Base-by-base conservation (phyloP, 108 stramenopile species). In the Schizochytrium sp. region DNA sequence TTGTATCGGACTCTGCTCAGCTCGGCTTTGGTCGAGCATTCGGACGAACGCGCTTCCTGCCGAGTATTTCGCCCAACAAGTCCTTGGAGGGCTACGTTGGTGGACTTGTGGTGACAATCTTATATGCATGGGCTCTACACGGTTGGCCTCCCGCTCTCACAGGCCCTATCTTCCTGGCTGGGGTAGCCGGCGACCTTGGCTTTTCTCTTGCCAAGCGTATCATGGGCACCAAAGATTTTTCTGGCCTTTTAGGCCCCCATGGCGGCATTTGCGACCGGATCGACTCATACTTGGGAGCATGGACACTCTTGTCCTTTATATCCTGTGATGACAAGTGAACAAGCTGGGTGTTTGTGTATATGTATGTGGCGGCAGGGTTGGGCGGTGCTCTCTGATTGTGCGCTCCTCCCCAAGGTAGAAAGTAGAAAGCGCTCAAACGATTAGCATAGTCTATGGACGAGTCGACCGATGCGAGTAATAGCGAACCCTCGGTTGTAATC, bases 201-300 rank as follows among this genome's bases (percentile, higher is more conserved):
- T 83, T 83, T 23, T 53, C 48, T 6, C 23, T 28, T 34, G 51
- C 45, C 18, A 83, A 83, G 76, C 45, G 76, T 12, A 83, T 83
- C 23, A n/a, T 83, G 48, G 28, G 51, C 45, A 83, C 28, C 76
- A 83, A 83, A 45, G 76, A 83, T 45, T 83, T 83, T 34, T 47
- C 48, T 6, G 76, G 76, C 48, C n/a, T 83, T 53, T 23, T 83
- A 16, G 76, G 76, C 51, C 76, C 76, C 0, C 76, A 83, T 34
- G 76, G 76, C 51, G 76, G 76, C 0, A 34, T 83, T 23, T 83
- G 76, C 51, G 76, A 83, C 23, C 76, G 76, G 43, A 83, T 83
- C 6, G 76, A 83, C 51, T 83, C 76, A 0, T 83, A 45, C 23
- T 8, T 83, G 10, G 45, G 45, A n/a, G 76, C 76, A 6, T 83